Base-by-base conservation (phyloP, 2,329 filamentous ascomycete genomes). In the Cryphonectria japonica region DNA sequence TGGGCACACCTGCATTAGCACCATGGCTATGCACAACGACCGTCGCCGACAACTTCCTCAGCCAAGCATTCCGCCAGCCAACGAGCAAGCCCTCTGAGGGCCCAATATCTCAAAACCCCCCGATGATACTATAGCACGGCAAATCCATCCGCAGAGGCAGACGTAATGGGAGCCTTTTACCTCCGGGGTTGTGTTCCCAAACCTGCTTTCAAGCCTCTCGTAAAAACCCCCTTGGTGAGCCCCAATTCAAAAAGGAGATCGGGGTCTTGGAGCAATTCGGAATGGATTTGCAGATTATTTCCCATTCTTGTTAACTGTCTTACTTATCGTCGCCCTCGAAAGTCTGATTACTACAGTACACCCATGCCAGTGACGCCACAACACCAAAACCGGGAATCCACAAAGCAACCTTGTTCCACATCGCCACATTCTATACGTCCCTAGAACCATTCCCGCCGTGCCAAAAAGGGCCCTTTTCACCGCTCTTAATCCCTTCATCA, bases 361-460 rank as follows among this genome's bases (percentile, higher is more conserved):
- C 66, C 66, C 66, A n/a, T 46, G 66, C 54, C 66, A 46, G 66
- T 67, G 66, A 67, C 66, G 66, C 66, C 66, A 46, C 39, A 46
- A 22, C 26, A 41, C 16, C 66, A n/a, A 14, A 14, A 41, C 26
- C 37, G 66, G 37, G 26, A 50, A 41, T 37, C 26, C 37, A 46
- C 26, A 6, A 59, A 19, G 1, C 11, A 43, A 43, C 8, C 61
- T 39, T 62, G 34, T n/a, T 39, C 39, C 60, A 9, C 22, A 37
- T 64, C 61, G 37, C 61, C 54, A 34, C 29, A 14, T 34, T 59
- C 54, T 34, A 59, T 32, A 32, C 54, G 32, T 59, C 54, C 16
- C 54, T 26, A 59, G 54, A 19, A 34, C 26, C 54, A 59, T 19
- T 32, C 37, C 61, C 22, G 29, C 32, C n/a, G 19, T 41, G n/a